These are phyloP conservation scores for Cynanchum wilfordii DNA, from an alignment of 257 asterid genomes.

Conservation along the genomic window DNA sequence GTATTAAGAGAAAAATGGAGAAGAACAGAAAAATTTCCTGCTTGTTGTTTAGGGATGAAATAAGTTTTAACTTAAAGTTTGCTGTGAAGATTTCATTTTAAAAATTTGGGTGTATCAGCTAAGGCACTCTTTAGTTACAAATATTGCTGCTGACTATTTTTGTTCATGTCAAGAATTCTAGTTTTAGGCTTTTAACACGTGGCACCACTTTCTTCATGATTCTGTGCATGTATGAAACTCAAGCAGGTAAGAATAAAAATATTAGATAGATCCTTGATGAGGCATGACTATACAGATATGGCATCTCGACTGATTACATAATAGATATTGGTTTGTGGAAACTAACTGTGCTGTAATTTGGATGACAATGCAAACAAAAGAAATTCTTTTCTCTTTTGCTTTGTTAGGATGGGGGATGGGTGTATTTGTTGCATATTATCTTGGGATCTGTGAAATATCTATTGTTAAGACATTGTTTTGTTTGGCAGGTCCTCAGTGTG, in stretches of 20 bases:
- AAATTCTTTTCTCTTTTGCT: background rate
- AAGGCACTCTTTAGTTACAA: background rate
- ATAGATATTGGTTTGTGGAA: background rate
- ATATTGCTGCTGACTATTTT: background rate
- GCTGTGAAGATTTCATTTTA: background rate
- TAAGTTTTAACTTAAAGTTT: background rate
- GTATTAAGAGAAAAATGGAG: background rate
- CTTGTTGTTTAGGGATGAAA: background rate
- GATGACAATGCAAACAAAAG: background rate
- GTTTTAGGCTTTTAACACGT: background rate
- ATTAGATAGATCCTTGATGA: background rate
- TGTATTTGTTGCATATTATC: background rate
- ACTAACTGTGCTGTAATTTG: background rate
- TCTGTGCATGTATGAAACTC: background rate
- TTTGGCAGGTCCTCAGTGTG: constrained; percentile 84
- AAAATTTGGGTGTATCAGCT: background rate
- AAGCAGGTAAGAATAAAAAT: background rate
- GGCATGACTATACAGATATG: background rate
- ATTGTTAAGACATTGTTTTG: background rate
- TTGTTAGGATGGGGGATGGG: background rate
- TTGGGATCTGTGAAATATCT: background rate
- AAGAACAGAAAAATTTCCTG: background rate
- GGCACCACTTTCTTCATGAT: background rate
- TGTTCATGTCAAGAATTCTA: background rate
- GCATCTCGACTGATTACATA: background rate